Percentiles rank a stretch among this genome's conserved stretches.
These are phyloP conservation scores for Aspergillus homomorphus DNA, from an alignment of 495 filamentous ascomycete species.

Conservation along the genomic window DNA sequence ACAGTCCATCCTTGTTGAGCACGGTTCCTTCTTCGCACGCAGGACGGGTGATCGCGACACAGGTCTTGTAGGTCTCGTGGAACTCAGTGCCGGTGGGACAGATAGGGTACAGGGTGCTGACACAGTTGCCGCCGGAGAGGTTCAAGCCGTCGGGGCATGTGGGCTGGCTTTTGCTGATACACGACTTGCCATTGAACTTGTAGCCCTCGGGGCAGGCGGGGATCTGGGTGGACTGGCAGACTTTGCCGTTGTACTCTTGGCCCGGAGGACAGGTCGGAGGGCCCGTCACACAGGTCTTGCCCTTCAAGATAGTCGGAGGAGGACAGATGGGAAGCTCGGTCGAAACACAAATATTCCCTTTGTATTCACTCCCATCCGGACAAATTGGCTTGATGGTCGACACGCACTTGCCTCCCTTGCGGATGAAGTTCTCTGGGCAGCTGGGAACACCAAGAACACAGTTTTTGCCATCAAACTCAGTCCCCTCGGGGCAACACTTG, in stretches of 20 bases:
- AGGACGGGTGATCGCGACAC: neutral
- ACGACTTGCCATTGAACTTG: slow-evolving; percentile 1
- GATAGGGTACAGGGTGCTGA: neutral
- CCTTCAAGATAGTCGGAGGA: neutral
- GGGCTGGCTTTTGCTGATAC: neutral
- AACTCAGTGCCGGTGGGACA: neutral
- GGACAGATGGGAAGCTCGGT: slow-evolving; percentile 1
- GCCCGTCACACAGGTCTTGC: neutral
- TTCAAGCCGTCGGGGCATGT: neutral
- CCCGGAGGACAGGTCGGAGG: slow-evolving; percentile 4
- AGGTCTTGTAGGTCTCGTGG: neutral
- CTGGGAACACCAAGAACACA: slow-evolving; percentile 3
- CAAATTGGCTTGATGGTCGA: slow-evolving; percentile 1
- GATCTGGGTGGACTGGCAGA: neutral
- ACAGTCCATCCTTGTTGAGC: slow-evolving; percentile 1
- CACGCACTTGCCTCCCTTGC: slow-evolving; percentile 1
- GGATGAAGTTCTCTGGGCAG: slow-evolving; percentile 1
- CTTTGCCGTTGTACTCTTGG: neutral
- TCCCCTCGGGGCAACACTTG: slow-evolving; percentile 8
- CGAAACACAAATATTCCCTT: neutral
- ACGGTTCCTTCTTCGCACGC: neutral
- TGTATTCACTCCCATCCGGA: neutral
- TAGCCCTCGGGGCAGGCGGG: neutral
- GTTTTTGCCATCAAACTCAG: slow-evolving; percentile 6
- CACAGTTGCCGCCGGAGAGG: neutral